Base-by-base conservation (phyloP, 2,329 filamentous ascomycete genomes). In the Neofusicoccum laricinum region DNA sequence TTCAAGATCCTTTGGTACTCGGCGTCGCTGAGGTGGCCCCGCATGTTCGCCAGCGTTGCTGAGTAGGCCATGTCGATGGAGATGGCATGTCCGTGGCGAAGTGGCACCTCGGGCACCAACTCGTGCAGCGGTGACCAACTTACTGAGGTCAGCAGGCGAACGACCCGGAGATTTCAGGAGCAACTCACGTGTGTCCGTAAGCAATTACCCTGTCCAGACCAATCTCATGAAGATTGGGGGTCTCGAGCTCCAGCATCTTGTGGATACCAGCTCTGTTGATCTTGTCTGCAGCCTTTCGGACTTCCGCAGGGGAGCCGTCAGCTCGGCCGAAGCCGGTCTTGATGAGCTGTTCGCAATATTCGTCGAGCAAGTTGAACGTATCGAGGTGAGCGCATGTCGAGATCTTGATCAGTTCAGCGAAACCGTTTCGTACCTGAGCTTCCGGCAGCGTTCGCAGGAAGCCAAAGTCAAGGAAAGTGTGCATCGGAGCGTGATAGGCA, bases 31-130 rank as follows among this genome's bases (percentile, higher is more conserved):
- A 91, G 80, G 0, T 90, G 78, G 3, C 86, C 86, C n/a, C 86
- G 84, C 65, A 81, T 75, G 71, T 88, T 84, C 17, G 88, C 87
- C 3, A 91, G 80, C 0, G 89, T 91, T 0, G 88, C 88, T 0
- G 88, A 89, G 77, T 88, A 91, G 0, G 88, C 89, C 89, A 91
- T 91, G 73, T 91, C 89, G 66, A 91, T 89, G 2, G 86, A 89
- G 69, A 91, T 91, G 68, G 89, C 89, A 71, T 91, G 89, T 3
- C 89, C 89, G 72, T 91, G 89, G 46, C 88, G 86, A 48, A 91
- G 83, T 0, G 88, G 88, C 0, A 87, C 86, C 58, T 88, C 84
- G 0, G 89, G 88, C 0, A 89, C 82, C 10, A 92, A 83, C 75
- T 91, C 89, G 71, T 91, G 88, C 5, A 90, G 81, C 19, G 88